phyloP scores from a whole-genome alignment of 2,329 filamentous ascomycete species.

The Trichoderma brevicompactum region DNA sequence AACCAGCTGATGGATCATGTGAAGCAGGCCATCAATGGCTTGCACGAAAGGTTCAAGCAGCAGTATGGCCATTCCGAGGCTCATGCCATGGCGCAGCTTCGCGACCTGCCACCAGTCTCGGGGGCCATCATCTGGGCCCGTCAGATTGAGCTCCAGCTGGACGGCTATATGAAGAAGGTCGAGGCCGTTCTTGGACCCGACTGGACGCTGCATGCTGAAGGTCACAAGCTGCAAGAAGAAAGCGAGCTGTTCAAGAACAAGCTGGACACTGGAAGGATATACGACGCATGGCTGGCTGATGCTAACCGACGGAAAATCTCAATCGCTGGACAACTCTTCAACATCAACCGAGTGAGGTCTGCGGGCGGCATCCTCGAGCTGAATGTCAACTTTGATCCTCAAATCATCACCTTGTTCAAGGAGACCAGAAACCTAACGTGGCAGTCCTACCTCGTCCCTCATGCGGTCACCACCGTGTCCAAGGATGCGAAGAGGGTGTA shows the following conservation, averaged over 20 bases:
- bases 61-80: conserved; percentile 98
- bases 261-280: conserved; percentile 90
- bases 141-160: conserved; percentile 94
- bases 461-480: conserved; percentile 91
- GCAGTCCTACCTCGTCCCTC: conserved; percentile 92
- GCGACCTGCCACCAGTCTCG: conserved; percentile 92
- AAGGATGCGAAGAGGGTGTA: conserved; percentile 99
- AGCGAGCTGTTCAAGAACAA: conserved; percentile 95
- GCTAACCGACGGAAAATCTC: conserved; percentile 86
- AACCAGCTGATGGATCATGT: conserved; percentile 98
- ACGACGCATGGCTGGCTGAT: conserved; percentile 92
- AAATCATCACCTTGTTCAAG: conserved; percentile 97
- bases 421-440: conserved; percentile 95
- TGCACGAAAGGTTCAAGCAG: conserved; percentile 98
- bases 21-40: conserved; percentile 88
- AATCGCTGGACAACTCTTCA: conserved; percentile 90
- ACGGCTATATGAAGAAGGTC: conserved; percentile 98
- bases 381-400: conserved; percentile 92
- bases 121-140: conserved; percentile 97
- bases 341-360: conserved; percentile 85
- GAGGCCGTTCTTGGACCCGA: conserved; percentile 94
- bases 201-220: conserved; percentile 93
- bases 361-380: conserved; percentile 88
- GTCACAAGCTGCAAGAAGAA: conserved; percentile 89
- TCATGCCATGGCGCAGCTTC: conserved; percentile 96